Base-by-base conservation (phyloP, 2,329 filamentous ascomycete genomes). In the Aspergillus tanneri region DNA sequence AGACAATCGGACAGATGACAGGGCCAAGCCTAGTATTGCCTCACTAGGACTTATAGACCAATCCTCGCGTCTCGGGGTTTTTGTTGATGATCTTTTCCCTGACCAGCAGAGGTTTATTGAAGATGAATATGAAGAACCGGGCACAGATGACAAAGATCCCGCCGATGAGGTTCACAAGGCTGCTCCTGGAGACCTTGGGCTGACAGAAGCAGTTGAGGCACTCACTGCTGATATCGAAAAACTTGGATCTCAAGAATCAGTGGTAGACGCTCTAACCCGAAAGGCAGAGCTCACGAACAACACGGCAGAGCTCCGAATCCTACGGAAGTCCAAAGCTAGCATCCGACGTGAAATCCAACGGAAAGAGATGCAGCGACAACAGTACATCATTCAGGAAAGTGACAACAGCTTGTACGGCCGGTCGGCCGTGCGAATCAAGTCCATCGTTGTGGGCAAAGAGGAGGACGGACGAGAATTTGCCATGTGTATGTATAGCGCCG, bases 201-300 rank as follows among this genome's bases (percentile, higher is more conserved):
- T 99, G 25, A 89, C 90, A 0, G 95, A 99, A 72, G 92, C 95
- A 8, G 96, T 99, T 56, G 85, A 88, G 35, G 85, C 82, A 2
- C 78, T 99, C n/a, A 90, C 87, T 0, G 84, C 86, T 41, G 91
- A 97, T 55, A 96, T 99, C 53, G 90, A 96, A 61, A 88, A 90
- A 56, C 78, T 99, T 14, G 80, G 82, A 8, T 84, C 90, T 3
- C 93, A 99, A 69, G 90, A 96, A 59, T 86, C 87, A 2, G 88
- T 99, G 14, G 84, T 99, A 14, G 89, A 96, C 60, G 95, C 92
- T 1, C 73, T 99, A 49, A 93, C 89, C 2, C 84, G 88, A 48
- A 99, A 99, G 71, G 93, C 95, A 0, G 93, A 99, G 67, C 75
- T 99, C 43, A 99, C 93, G 2, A 99, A 99, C 67, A 99, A 99